phyloP scores from a whole-genome alignment of 2,329 filamentous ascomycete species.

The Penicillium rolfsii region DNA sequence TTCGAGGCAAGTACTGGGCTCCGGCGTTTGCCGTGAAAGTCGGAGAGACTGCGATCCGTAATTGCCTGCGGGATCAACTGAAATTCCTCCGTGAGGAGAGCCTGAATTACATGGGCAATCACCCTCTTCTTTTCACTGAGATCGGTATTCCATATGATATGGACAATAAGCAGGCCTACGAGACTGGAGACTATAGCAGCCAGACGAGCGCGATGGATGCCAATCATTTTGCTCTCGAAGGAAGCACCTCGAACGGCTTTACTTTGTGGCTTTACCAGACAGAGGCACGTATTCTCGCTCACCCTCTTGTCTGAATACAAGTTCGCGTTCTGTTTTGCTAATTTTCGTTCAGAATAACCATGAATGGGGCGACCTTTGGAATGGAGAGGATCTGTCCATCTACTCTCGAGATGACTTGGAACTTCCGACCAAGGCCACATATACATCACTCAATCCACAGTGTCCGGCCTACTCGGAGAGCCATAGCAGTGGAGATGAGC shows the following conservation, averaged over 20 bases:
- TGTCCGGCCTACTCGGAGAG: constrained; percentile 61
- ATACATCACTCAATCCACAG: constrained; percentile 38
- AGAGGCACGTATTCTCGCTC: constrained; percentile 52
- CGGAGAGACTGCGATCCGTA: constrained; percentile 90
- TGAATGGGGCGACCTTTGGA: constrained; percentile 90
- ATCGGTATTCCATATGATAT: constrained; percentile 99
- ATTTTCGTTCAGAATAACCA: constrained; percentile 70
- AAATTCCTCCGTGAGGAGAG: constrained; percentile 83
- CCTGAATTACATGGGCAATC: constrained; percentile 81
- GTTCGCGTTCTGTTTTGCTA: not conserved
- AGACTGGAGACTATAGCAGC: constrained; percentile 91
- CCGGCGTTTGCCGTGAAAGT: constrained; percentile 92
- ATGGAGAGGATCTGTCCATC: constrained; percentile 94
- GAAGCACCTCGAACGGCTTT: constrained; percentile 79
- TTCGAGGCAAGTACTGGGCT: constrained; percentile 84
- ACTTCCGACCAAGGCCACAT: constrained; percentile 44
- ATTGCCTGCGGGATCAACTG: constrained; percentile 88
- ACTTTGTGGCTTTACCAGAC: constrained; percentile 86
- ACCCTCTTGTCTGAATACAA: not conserved
- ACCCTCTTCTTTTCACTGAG: constrained; percentile 88
- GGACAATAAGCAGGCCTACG: constrained; percentile 95
- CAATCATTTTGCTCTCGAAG: constrained; percentile 91
- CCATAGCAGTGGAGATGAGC: constrained; percentile 46
- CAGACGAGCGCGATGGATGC: constrained; percentile 93
- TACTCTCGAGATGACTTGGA: constrained; percentile 79